Conservation (phyloP, 768 basidiomycete species). For the Amanita molliuscula region DNA sequence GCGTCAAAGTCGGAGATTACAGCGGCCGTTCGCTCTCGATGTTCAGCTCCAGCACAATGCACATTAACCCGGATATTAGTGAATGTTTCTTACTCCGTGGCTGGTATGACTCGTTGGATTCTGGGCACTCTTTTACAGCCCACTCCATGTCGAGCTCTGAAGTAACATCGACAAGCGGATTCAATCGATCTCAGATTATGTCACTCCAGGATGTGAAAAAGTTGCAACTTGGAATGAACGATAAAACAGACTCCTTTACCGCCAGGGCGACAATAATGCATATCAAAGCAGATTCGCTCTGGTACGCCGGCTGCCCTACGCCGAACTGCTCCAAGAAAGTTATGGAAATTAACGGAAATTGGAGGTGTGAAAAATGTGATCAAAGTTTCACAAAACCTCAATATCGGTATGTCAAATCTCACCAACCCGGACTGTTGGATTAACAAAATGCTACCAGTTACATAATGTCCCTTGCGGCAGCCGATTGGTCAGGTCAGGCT, state of each 20-base stretch:
- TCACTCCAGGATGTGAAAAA: conserved; percentile 73
- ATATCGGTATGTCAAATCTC: conserved; percentile 50
- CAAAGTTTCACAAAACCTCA: conserved; percentile 60
- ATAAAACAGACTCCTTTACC: conserved; percentile 75
- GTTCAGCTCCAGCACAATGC: conserved; percentile 71
- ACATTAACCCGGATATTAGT: conserved; percentile 85
- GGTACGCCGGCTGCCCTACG: conserved; percentile 83
- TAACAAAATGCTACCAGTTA: conserved; percentile 33
- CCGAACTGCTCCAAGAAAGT: conserved; percentile 89
- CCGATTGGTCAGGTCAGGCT: conserved; percentile 82
- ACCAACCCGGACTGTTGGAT: neutral
- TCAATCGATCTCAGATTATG: conserved; percentile 66
- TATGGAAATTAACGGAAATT: conserved; percentile 50
- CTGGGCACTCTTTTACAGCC: conserved; percentile 55
- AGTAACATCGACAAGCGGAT: conserved; percentile 26
- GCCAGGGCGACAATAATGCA: conserved; percentile 79
- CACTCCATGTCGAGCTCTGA: conserved; percentile 42
- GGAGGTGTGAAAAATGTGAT: conserved; percentile 93
- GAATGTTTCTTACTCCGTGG: conserved; percentile 81
- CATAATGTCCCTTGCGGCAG: conserved; percentile 75
- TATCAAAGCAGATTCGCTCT: conserved; percentile 71
- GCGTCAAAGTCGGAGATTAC: conserved; percentile 88
- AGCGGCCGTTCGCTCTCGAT: conserved; percentile 81
- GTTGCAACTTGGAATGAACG: conserved; percentile 60
- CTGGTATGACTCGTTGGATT: conserved; percentile 80